Evolutionary conservation across 768 basidiomycete genomes (phyloP), one percentile per base, ranked within the genome.

Genomic region (Agaricus sinodeliciosus): DNA sequence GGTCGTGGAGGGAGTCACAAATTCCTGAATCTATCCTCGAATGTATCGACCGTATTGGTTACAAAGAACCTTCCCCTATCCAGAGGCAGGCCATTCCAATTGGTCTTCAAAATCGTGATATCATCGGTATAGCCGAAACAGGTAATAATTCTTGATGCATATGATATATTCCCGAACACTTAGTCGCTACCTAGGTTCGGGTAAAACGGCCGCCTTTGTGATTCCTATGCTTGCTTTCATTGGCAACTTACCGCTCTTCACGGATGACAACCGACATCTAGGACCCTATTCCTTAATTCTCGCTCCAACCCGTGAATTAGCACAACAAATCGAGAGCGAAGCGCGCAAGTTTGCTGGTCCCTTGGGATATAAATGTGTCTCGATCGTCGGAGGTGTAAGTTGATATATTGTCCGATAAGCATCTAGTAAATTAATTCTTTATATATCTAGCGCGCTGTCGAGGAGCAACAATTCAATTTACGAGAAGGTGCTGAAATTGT

Each of bases 21-120:
- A 97, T 98, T 43, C 94, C 94, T 8, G 69, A 77, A 56, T 58
- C 74, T 11, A 86, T 99, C 43, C 70, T 95, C 42, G 85, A 84
- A 43, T 83, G 92, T 53, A 90, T 99, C 48, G 93, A 90, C 27
- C 73, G 79, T 62, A 87, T 98, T 68, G 96, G 96, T 0, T 99
- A 99, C 75, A 94, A 91, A 62, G 95, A 98, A 55, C 96, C 96
- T 0, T 91, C 89, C 34, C 84, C 96, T 5, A 99, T 99, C 65
- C 96, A 99, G 68, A 79, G 96, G 35, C 96, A 98, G 66, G 96
- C 96, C 7, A 99, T 99, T 57, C 96, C 96, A n/a, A 97, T 99
- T 55, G 96, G 96, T 43, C 69, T 98, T 57, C 91, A 94, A 64
- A 94, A 94, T 63, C 81, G 96, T 47, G 96, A 99, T 67, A 84